These are phyloP conservation scores for Nidularia pulvinata DNA, from an alignment of 768 basidiomycete species.

Conservation along the genomic window DNA sequence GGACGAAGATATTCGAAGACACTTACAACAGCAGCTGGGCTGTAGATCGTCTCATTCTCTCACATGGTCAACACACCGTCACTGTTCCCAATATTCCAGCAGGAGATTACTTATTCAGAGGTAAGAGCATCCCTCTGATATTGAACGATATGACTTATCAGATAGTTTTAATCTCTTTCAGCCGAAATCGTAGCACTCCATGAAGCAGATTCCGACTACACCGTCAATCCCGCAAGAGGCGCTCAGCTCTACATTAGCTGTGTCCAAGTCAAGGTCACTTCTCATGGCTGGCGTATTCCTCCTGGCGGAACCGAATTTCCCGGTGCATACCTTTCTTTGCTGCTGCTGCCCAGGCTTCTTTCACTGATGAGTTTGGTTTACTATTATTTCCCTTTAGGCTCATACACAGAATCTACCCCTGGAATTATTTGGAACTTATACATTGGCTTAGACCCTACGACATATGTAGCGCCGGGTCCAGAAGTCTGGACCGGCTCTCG, in stretches of 20 bases:
- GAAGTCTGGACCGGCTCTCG: slow-evolving; percentile 10
- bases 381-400: slow-evolving; percentile 1
- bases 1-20: slow-evolving; percentile 7
- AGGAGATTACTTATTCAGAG: slow-evolving; percentile 6
- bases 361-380: background rate
- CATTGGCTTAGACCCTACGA: slow-evolving; percentile 3
- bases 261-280: slow-evolving; percentile 33
- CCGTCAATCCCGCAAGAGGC: slow-evolving; percentile 18
- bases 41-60: slow-evolving; percentile 3
- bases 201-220: slow-evolving; percentile 7
- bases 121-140: background rate
- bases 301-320: slow-evolving; percentile 12
- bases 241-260: slow-evolving; percentile 43
- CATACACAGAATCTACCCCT: slow-evolving; percentile 8
- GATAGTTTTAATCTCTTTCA: slow-evolving; percentile 18
- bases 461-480: slow-evolving; percentile 11
- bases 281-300: slow-evolving; percentile 5
- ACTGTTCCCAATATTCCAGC: slow-evolving; percentile 6
- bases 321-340: slow-evolving; percentile 1
- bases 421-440: slow-evolving; percentile 12
- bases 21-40: slow-evolving; percentile 4
- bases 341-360: background rate
- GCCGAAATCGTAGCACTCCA: slow-evolving; percentile 17
- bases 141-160: slow-evolving; percentile 20
- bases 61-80: slow-evolving; percentile 5